Evolutionary conservation across 2,329 filamentous ascomycete species (phyloP).

Genomic region (Aspergillus sp.): DNA sequence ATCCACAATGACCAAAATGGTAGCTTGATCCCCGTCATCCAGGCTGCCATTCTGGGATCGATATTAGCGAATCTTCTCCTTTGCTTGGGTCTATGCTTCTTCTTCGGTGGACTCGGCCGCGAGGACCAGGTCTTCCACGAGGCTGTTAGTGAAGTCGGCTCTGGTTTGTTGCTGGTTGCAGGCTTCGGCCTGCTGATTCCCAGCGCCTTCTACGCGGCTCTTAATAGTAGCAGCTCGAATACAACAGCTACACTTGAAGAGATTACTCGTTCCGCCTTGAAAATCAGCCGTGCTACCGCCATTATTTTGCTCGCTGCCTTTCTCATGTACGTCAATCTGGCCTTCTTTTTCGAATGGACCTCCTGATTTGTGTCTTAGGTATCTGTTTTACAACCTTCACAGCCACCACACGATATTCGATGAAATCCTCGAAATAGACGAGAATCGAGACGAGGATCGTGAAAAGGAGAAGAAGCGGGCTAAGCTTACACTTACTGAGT

Average conservation of each 20-base stretch:
- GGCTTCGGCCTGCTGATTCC: constrained; percentile 58
- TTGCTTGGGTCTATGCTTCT: constrained; percentile 80
- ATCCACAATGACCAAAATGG: constrained; percentile 58
- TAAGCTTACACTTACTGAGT: constrained; percentile 77
- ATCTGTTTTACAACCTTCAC: constrained; percentile 73
- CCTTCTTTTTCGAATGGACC: not conserved
- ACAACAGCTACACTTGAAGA: constrained; percentile 40
- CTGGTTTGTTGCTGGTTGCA: constrained; percentile 75
- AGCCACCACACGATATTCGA: constrained; percentile 79
- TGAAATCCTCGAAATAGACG: constrained; percentile 72
- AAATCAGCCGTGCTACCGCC: constrained; percentile 72
- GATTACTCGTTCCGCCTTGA: constrained; percentile 59
- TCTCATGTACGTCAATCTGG: constrained; percentile 53
- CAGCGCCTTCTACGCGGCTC: constrained; percentile 52
- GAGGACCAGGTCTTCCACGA: constrained; percentile 73
- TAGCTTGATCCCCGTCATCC: constrained; percentile 68
- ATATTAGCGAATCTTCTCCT: constrained; percentile 81
- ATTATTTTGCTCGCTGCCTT: constrained; percentile 74
- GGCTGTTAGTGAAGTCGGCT: constrained; percentile 78
- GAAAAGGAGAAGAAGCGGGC: constrained; percentile 63
- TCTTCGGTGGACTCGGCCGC: constrained; percentile 71
- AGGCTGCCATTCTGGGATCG: constrained; percentile 81
- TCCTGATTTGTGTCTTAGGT: constrained; percentile 36
- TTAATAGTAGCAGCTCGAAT: constrained; percentile 50
- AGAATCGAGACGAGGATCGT: constrained; percentile 67